Evolutionary conservation across 129 eudicot genomes (phyloP).

Genomic region (Tagetes patula): DNA sequence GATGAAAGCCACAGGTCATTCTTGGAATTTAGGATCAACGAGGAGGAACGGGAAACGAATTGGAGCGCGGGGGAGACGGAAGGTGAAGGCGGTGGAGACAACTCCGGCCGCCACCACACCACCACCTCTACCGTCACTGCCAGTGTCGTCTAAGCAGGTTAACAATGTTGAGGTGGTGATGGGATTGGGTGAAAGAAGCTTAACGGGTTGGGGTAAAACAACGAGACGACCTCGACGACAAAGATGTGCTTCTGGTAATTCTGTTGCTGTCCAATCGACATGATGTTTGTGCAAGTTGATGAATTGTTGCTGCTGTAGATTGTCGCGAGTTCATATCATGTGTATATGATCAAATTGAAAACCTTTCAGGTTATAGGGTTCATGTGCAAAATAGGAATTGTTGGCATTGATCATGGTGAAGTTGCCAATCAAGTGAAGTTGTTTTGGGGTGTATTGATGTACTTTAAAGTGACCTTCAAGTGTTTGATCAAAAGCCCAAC

Average conservation of each 20-base stretch:
- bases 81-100: conserved; percentile 56
- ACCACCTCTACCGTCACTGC: conserved; percentile 23
- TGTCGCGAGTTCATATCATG: conserved; percentile 29
- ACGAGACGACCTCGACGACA: conserved; percentile 94
- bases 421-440: conserved; percentile 8
- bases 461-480: background rate
- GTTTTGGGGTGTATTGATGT: conserved; percentile 1
- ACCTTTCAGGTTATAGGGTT: background rate
- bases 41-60: conserved; percentile 67
- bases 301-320: conserved; percentile 54
- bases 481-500: conserved; percentile 7
- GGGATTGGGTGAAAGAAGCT: conserved; percentile 74
- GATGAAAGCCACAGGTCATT: conserved; percentile 90
- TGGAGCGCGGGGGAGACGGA: conserved; percentile 46
- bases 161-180: conserved; percentile 42
- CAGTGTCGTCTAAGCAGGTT: conserved; percentile 23
- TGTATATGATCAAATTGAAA: conserved; percentile 24
- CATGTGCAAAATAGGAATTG: background rate
- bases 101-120: conserved; percentile 29
- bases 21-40: conserved; percentile 66
- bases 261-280: conserved; percentile 55
- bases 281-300: conserved; percentile 45
- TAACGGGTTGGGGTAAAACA: conserved; percentile 93
- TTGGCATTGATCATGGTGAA: background rate
- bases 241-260: conserved; percentile 75